Evolutionary conservation across 192 early-diverging fungal species (phyloP).

Genomic region (Anaeromyces robustus): DNA sequence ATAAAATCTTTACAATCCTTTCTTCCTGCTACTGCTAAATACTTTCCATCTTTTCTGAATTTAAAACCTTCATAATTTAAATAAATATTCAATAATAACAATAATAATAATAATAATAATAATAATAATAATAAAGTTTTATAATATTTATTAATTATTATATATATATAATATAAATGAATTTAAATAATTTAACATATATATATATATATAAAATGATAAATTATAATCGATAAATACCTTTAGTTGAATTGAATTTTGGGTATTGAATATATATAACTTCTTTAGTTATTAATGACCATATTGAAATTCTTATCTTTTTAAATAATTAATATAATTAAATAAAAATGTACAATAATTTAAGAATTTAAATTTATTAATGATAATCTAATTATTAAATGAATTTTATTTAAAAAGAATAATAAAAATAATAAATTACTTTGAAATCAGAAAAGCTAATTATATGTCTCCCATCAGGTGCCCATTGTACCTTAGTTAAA

Average conservation of each 20-base stretch:
- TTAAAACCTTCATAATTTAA: slow-evolving; percentile 14
- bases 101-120: too few species aligned
- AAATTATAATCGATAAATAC: neutral
- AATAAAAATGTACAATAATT: too few species aligned
- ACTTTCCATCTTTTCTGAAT: slow-evolving; percentile 43
- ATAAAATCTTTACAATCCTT: slow-evolving; percentile 48
- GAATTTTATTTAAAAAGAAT: too few species aligned
- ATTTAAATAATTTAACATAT: neutral
- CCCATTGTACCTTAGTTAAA: slow-evolving; percentile 23
- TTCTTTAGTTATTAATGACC: slow-evolving; percentile 38
- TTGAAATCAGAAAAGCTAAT: slow-evolving; percentile 32
- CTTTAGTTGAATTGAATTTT: slow-evolving; percentile 22
- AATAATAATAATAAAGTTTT: too few species aligned
- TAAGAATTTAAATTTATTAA: too few species aligned
- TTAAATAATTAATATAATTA: too few species aligned
- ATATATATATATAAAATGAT: too few species aligned
- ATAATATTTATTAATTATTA: too few species aligned
- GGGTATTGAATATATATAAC: slow-evolving; percentile 49
- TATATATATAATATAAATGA: too few species aligned
- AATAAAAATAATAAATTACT: slow-evolving; percentile 6
- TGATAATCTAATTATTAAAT: too few species aligned
- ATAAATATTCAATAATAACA: too few species aligned
- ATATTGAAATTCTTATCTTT: slow-evolving; percentile 45
- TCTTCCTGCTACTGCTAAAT: slow-evolving; percentile 39
- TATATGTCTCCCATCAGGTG: slow-evolving; percentile 29